These are phyloP conservation scores for Mrakia hoshinonis DNA, from an alignment of 768 basidiomycete species.

Conservation along the genomic window DNA sequence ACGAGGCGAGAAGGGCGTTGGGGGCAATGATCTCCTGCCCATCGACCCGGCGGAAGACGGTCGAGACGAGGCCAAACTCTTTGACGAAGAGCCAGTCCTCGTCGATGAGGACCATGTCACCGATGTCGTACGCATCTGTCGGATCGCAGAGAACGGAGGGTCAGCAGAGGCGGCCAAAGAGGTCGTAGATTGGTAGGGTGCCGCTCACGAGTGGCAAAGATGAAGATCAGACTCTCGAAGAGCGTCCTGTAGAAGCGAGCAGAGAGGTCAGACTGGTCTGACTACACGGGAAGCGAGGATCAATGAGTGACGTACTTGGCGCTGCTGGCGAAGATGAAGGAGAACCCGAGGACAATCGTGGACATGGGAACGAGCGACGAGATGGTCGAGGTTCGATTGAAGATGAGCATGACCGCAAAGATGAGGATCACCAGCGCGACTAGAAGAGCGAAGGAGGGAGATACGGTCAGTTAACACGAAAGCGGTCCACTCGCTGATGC, in stretches of 20 bases:
- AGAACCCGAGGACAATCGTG: conserved; percentile 71
- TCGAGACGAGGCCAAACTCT: conserved; percentile 65
- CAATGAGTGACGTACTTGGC: conserved; percentile 46
- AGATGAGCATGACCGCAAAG: conserved; percentile 57
- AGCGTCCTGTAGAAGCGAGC: conserved; percentile 42
- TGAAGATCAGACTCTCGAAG: conserved; percentile 75
- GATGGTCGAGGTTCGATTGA: conserved; percentile 58
- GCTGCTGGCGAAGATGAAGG: conserved; percentile 75
- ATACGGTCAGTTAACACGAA: too few relatives aligned
- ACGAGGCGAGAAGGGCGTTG: conserved; percentile 59
- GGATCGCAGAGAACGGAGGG: neutral
- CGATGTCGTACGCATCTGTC: conserved; percentile 62
- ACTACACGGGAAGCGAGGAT: too few relatives aligned
- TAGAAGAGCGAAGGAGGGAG: too few relatives aligned
- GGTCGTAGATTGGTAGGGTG: neutral
- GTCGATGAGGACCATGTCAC: conserved; percentile 73
- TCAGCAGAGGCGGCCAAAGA: neutral
- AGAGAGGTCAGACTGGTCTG: too few relatives aligned
- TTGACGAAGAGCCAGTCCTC: conserved; percentile 55
- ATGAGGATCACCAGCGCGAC: conserved; percentile 53
- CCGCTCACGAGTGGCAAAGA: conserved; percentile 49
- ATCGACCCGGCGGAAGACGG: conserved; percentile 68
- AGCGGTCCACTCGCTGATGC: too few relatives aligned
- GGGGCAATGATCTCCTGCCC: conserved; percentile 72
- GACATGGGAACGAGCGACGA: conserved; percentile 69